A percentile compares a stretch with the other conserved stretches of the same genome.
Conservation (phyloP, 2,329 filamentous ascomycete species). For the Chaetothyriales sp. region DNA sequence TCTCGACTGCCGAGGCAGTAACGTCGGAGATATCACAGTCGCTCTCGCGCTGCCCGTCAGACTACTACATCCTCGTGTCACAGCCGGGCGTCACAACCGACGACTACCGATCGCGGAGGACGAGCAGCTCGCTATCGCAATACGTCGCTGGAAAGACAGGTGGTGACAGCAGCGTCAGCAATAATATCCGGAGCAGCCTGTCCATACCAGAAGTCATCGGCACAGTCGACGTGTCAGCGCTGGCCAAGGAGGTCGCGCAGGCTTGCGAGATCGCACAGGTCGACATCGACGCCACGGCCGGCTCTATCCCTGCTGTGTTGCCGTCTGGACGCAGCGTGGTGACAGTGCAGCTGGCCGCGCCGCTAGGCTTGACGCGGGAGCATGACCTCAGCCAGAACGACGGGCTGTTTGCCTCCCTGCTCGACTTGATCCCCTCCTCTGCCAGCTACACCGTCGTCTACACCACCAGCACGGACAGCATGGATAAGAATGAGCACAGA, state of each 20-base stretch:
- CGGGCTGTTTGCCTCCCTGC: constrained; percentile 32
- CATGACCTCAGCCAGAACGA: constrained; percentile 18
- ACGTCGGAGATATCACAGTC: constrained; percentile 28
- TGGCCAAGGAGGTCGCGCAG: constrained; percentile 29
- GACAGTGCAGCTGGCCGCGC: constrained; percentile 30
- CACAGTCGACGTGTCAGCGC: constrained; percentile 28
- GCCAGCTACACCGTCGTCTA: constrained; percentile 61
- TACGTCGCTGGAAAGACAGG: constrained; percentile 5
- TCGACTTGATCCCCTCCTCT: constrained; percentile 31
- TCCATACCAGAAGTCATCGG: constrained; percentile 40
- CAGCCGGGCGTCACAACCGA: constrained; percentile 58
- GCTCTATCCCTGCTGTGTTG: constrained; percentile 12
- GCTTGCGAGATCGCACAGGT: constrained; percentile 33
- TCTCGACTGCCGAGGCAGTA: constrained; percentile 31
- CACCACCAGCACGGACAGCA: constrained; percentile 44
- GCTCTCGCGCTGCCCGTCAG: constrained; percentile 54
- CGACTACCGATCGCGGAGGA: constrained; percentile 45
- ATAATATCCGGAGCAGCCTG: constrained; percentile 37
- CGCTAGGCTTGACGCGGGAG: constrained; percentile 6
- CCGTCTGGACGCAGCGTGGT: constrained; percentile 22
- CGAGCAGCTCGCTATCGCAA: constrained; percentile 32
- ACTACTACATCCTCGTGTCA: constrained; percentile 60
- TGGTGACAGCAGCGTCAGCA: background rate
- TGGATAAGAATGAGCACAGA: constrained; percentile 20
- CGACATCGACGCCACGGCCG: constrained; percentile 28